Base-by-base conservation (phyloP, 2,329 filamentous ascomycete genomes). In the Ceratocystis eucalypticola region DNA sequence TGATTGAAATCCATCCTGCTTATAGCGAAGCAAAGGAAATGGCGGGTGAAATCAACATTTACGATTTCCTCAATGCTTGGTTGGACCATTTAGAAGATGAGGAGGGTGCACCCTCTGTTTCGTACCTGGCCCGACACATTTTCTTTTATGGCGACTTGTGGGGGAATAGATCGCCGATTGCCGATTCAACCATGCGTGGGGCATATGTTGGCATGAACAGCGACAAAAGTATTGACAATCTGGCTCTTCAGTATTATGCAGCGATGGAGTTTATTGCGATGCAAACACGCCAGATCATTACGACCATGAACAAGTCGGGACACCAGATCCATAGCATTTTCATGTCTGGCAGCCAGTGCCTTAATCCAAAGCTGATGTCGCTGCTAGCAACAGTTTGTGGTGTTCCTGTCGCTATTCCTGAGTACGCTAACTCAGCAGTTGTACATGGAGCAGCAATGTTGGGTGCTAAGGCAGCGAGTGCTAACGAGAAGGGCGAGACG, bases 141-240 rank as follows among this genome's bases (percentile, higher is more conserved):
- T 99, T 99, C 84, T 95, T 99, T 80, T 99, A 99, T 75, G 94
- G 94, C 69, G 94, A 99, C 74, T 82, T 97, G 3, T 97, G 95
- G 82, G 94, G 94, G 69, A 99, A 99, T 78, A 87, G 94, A 50
- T 96, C 91, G 22, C 94, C 94, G 1, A 84, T 99, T 67, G 93
- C 94, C 3, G 92, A 99, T 73, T 82, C 93, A 30, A 88, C 86
- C 77, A 99, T 99, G 94, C 88, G 88, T 70, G 94, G 94, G 30
- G 86, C 89, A 5, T 84, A 96, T 69, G 86, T 96, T 69, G 94
- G 94, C 20, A 80, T 99, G 68, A 89, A 87, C 73, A 89, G 85
- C 71, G 93, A 97, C 77, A 92, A 89, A 76, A 89, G 85, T 71
- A 83, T 94, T 62, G 90, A 96, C 73, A 88, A 90, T 64, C 84